Evolutionary conservation across 2,329 filamentous ascomycete species (phyloP), one percentile per base, ranked within the genome.

Genomic region (Triangularia verruculosa): DNA sequence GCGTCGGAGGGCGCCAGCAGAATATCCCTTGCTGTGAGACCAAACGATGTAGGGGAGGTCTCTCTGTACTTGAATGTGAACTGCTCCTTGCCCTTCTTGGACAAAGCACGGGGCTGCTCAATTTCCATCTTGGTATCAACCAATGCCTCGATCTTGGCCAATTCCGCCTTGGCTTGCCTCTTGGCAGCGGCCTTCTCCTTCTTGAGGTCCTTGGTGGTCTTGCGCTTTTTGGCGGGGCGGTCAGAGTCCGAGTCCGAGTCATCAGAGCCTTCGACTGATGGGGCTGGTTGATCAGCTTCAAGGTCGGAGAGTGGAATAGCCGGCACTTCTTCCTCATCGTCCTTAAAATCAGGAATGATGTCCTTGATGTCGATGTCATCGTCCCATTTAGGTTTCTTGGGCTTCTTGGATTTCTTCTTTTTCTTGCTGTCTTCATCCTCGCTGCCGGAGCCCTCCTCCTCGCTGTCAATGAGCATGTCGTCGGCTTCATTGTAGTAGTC

Each of bases 361-460:
- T 97, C 94, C 66, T 90, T 92, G 79, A 99, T 98, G 74, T 98
- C 93, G 71, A 99, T 97, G 74, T 99, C 95, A 72, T 98, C 93
- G 71, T 97, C 92, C 90, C 94, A 99, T 67, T 87, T 91, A 9
- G 92, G 92, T 78, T 96, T 96, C 82, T 91, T 92, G 9, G 84
- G 78, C 67, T 82, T 82, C 72, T 83, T 88, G 69, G 86, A 82
- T 72, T 83, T 88, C 69, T 86, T 87, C 73, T 85, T 87, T 74
- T 86, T 87, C 59, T 77, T 69, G 17, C 78, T 77, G 47, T 79
- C 83, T 57, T 78, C 81, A n/a, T 74, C 79, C 5, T 76, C 81
- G 3, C 74, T 78, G 11, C 82, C 85, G 13, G 81, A 78, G 13
- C 84, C 83, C 78, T 77, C 55, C 13, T 79, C 84, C 57, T 78